Conservation (phyloP, 768 basidiomycete genomes). For the Psilocybe sp. region DNA sequence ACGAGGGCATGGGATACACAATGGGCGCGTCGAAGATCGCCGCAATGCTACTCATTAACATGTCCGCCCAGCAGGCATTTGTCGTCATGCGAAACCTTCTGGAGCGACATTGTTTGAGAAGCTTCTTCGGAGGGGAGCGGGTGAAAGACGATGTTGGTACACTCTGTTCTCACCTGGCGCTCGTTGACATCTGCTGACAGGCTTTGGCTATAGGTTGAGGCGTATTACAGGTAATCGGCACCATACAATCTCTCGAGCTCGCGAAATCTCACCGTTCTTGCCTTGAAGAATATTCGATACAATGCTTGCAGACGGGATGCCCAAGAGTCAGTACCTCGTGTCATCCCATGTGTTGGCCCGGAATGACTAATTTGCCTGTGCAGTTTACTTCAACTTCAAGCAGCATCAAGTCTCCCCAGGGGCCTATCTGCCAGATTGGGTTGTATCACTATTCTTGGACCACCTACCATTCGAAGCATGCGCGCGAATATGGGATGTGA, state of each 20-base stretch:
- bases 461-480: conserved; percentile 92
- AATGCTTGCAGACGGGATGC: conserved; percentile 88
- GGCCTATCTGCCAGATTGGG: conserved; percentile 81
- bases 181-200: conserved; percentile 8
- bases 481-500: conserved; percentile 85
- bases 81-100: conserved; percentile 82
- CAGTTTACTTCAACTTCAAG: conserved; percentile 94
- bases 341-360: neutral
- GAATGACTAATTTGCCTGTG: conserved; percentile 2
- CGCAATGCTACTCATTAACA: conserved; percentile 84
- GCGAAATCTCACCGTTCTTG: conserved; percentile 6
- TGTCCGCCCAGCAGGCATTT: conserved; percentile 74
- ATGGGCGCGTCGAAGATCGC: conserved; percentile 70
- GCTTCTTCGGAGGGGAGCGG: conserved; percentile 74
- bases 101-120: conserved; percentile 80
- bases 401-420: conserved; percentile 87
- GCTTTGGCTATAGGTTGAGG: conserved; percentile 66
- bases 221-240: conserved; percentile 73
- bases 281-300: conserved; percentile 82
- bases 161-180: conserved; percentile 2
- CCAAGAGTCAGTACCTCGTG: conserved; percentile 63
- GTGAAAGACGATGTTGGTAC: conserved; percentile 78
- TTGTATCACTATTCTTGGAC: conserved; percentile 75
- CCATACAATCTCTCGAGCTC: conserved; percentile 1
- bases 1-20: conserved; percentile 78